Base-by-base conservation (phyloP, 1,284 basidiomycete genomes). In the Ganoderma lucidum region DNA sequence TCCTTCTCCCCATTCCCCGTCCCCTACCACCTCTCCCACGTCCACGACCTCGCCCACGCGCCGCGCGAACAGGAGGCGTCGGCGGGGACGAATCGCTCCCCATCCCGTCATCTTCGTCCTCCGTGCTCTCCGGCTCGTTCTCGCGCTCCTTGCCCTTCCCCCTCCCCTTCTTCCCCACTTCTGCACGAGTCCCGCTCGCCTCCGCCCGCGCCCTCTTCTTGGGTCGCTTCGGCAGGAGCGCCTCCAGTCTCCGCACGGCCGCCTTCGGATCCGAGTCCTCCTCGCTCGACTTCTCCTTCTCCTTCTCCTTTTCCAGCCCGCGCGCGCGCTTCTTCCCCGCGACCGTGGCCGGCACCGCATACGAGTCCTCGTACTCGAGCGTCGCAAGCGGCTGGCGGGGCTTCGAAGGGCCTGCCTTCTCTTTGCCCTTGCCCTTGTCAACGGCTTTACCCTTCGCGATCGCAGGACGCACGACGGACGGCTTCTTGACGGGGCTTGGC, bases 201-300 rank as follows among this genome's bases (percentile, higher is more conserved):
- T 39, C 62, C 55, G 23, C 62, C 59, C 12, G 51, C 55, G 63
- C 60, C 48, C 51, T 55, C 48, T 59, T 55, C 71, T 76, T 61
- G 8, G 68, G 69, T 19, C 76, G 72, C 35, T 74, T 75, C 17
- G 78, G 79, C 6, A 79, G 71, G 10, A 78, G 68, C 62, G 75
- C 73, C 69, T 79, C 78, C 17, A 78, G 72, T 41, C 70, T 71
- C 63, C 69, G 66, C 61, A 76, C 71, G 3, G 66, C 74, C 35
- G 67, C 70, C 60, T 70, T 66, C 2, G 78, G 77, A 55, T 78
- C 76, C n/a, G 74, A 75, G 12, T 69, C 70, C n/a, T 68, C 70
- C n/a, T 68, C 70, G 42, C 48, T 64, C 53, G 17, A 48, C 64
- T 12, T 64, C 64, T 63, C 62, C 35, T 42, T n/a, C 51, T 19